phyloP scores from a whole-genome alignment of 2,329 filamentous ascomycete genomes.

The Oidium heveae region DNA sequence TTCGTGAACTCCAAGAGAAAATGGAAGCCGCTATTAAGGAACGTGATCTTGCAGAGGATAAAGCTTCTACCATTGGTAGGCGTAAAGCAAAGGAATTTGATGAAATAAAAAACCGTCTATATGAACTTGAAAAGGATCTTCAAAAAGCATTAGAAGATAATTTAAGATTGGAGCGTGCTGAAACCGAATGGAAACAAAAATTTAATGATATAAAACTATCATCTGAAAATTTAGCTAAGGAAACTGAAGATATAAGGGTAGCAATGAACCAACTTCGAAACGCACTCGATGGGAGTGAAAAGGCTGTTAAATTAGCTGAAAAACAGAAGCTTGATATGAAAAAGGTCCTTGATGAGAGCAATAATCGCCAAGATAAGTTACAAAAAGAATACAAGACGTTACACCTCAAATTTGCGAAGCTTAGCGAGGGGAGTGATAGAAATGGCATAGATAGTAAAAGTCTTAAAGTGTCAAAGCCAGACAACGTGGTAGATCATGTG shows the following conservation, averaged over 20 bases:
- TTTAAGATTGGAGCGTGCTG: constrained; percentile 48
- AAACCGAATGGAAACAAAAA: constrained; percentile 48
- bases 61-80: constrained; percentile 53
- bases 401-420: constrained; percentile 19
- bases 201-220: constrained; percentile 52
- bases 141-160: constrained; percentile 47
- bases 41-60: constrained; percentile 75
- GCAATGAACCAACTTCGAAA: constrained; percentile 57
- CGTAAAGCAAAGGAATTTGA: constrained; percentile 63
- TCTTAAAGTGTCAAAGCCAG: constrained; percentile 5
- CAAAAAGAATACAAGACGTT: constrained; percentile 36
- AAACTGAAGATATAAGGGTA: constrained; percentile 48
- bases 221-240: constrained; percentile 39
- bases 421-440: constrained; percentile 11
- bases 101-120: constrained; percentile 53
- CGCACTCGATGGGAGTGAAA: constrained; percentile 68
- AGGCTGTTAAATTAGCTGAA: constrained; percentile 59
- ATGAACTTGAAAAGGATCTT: constrained; percentile 58
- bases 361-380: constrained; percentile 52
- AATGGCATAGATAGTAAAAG: constrained; percentile 13
- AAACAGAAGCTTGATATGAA: constrained; percentile 46
- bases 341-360: constrained; percentile 52
- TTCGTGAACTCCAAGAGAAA: constrained; percentile 68
- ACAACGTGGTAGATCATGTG: constrained; percentile 14
- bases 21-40: constrained; percentile 87